These are phyloP conservation scores for Triticum timopheevii DNA, from an alignment of 176 grass and related monocot species.

Conservation along the genomic window DNA sequence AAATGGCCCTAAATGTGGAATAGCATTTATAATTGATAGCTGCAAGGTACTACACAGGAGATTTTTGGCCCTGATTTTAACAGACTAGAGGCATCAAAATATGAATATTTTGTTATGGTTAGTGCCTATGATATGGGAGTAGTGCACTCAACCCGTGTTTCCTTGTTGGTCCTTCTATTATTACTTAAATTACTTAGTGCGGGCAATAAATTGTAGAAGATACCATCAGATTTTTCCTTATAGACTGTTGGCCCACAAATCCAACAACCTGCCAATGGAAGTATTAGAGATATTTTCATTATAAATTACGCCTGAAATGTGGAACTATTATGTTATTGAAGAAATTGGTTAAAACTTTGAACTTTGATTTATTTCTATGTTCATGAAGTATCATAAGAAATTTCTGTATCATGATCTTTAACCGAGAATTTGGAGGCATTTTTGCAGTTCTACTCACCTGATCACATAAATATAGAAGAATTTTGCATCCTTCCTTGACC, in stretches of 20 bases:
- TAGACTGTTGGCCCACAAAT: not conserved
- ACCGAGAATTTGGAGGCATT: not conserved
- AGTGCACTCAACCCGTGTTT: not conserved
- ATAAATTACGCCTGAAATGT: not conserved
- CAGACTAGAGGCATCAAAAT: not conserved
- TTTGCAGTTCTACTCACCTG: not conserved
- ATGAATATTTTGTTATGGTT: not conserved
- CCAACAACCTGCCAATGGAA: not conserved
- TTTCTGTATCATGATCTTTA: not conserved
- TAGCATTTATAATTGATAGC: not conserved
- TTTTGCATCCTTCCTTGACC: slow-evolving; percentile 9
- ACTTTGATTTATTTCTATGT: not conserved
- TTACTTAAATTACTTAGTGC: not conserved
- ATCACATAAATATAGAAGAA: slow-evolving; percentile 16
- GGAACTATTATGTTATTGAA: slow-evolving; percentile 3
- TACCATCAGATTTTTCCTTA: not conserved
- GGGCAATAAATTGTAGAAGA: not conserved
- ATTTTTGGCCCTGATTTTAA: not conserved
- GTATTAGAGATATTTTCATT: not conserved
- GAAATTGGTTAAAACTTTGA: not conserved
- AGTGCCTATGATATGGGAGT: not conserved
- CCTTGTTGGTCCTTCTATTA: not conserved
- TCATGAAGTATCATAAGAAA: not conserved
- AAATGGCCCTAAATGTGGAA: not conserved
- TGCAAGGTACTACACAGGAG: not conserved